These are phyloP conservation scores for Cercospora sp. DNA, from an alignment of 2,329 filamentous ascomycete genomes.

Conservation along the genomic window DNA sequence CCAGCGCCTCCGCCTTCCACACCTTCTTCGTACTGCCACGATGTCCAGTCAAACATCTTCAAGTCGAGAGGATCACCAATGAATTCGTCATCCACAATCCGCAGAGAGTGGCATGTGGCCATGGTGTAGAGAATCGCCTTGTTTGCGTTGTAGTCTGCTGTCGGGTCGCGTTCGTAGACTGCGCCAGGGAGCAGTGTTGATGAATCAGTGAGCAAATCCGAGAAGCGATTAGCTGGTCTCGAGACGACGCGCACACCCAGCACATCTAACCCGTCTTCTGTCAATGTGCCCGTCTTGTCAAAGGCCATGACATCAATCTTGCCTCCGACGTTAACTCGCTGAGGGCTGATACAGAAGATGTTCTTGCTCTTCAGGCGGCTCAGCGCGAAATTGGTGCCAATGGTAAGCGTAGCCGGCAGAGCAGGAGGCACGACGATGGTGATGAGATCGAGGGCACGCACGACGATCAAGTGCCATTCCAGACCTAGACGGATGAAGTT, in stretches of 20 bases:
- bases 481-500: slow-evolving; percentile 87
- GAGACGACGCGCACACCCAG: slow-evolving; percentile 81
- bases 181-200: slow-evolving; percentile 59
- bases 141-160: slow-evolving; percentile 60
- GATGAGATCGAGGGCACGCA: slow-evolving; percentile 89
- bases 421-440: slow-evolving; percentile 97
- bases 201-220: slow-evolving; percentile 70
- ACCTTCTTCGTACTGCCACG: slow-evolving; percentile 90
- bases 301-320: slow-evolving; percentile 97
- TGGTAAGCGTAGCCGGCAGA: slow-evolving; percentile 89
- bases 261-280: slow-evolving; percentile 93
- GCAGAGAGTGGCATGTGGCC: slow-evolving; percentile 93
- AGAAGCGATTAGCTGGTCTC: slow-evolving; percentile 64
- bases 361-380: slow-evolving; percentile 81
- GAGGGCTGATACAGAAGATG: slow-evolving; percentile 97
- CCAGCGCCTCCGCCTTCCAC: slow-evolving; percentile 63
- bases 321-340: slow-evolving; percentile 93
- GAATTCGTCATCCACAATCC: slow-evolving; percentile 82
- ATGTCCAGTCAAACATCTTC: slow-evolving; percentile 98
- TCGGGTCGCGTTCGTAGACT: slow-evolving; percentile 59
- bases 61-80: slow-evolving; percentile 92
- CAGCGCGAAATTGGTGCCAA: slow-evolving; percentile 93
- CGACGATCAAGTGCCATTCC: slow-evolving; percentile 85
- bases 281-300: slow-evolving; percentile 97
- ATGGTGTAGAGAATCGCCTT: slow-evolving; percentile 85